Evolutionary conservation across 768 basidiomycete species (phyloP), one percentile per base, ranked within the genome.

Genomic region (Naganishia vaughanmartiniae): DNA sequence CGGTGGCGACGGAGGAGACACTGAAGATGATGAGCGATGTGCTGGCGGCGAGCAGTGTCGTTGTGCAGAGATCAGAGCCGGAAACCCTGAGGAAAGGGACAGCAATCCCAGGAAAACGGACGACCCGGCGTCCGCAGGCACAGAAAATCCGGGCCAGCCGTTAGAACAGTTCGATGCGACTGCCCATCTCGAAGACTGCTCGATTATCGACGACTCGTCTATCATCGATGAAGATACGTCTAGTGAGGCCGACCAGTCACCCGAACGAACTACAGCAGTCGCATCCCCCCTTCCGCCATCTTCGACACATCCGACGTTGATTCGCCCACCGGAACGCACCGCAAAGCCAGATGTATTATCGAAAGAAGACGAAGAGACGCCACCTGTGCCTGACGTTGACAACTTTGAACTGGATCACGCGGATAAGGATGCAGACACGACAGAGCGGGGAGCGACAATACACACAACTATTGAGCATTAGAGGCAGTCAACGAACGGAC

Each of bases 51-150:
- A 69, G 21, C 54, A 54, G 42, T 69, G 68, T 60, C 55, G 57
- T 5, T 69, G 68, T 53, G 57, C 55, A 34, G 68, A 69, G 57
- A 58, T 69, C 28, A n/a, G 57, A 48, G 56, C 68, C 2, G 31
- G 58, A 39, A 56, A 69, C 30, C 15, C 36, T n/a, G 31, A 21
- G n/a, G 42, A 58, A 17, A 26, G 30, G 42, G 54, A 36, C 21
- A 11, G 24, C 68, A 26, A 58, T 46, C 21, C 53, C 4, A n/a
- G 60, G 7, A 26, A 34, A 26, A 42, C 39, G 33, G 54, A 68
- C 9, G 39, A 68, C 30, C 24, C 53, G 2, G 4, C 7, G n/a
- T 45, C 11, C 30, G 15, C 30, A 9, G 24, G 36, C 21, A 2
- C 12, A 54, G n/a, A 21, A 4, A 30, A 31, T n/a, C 34, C 54